phyloP scores from a whole-genome alignment of 805 yeast genomes.

The Schwanniomyces sp. region DNA sequence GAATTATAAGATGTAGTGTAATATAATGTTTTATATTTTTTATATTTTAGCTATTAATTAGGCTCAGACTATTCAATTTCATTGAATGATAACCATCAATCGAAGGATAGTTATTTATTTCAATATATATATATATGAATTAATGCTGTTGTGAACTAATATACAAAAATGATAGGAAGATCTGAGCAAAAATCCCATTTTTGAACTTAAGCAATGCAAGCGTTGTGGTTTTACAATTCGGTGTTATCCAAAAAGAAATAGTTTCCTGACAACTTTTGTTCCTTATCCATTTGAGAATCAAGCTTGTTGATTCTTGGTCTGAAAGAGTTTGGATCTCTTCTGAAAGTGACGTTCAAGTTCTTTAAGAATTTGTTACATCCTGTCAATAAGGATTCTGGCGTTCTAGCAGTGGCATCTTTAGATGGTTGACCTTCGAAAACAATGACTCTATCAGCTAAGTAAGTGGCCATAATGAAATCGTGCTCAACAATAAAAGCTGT shows the following conservation, averaged over 20 bases:
- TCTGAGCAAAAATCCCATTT: background rate
- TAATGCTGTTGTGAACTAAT: conserved; percentile 2
- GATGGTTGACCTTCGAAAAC: conserved; percentile 97
- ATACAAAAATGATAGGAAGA: background rate
- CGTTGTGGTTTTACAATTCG: conserved; percentile 27
- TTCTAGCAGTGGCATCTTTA: conserved; percentile 74
- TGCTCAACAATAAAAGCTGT: conserved; percentile 99
- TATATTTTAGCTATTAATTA: background rate
- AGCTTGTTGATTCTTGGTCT: conserved; percentile 98
- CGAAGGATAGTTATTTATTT: background rate
- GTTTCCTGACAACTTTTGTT: conserved; percentile 89
- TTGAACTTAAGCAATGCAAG: background rate
- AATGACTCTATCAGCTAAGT: conserved; percentile 97
- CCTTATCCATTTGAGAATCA: conserved; percentile 98
- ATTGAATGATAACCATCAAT: background rate
- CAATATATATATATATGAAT: background rate
- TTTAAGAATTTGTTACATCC: conserved; percentile 97
- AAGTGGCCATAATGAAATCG: conserved; percentile 99
- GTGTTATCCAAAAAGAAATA: conserved; percentile 89
- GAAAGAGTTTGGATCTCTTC: conserved; percentile 98
- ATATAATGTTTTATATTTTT: background rate
- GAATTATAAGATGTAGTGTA: too few relatives aligned
- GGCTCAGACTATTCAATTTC: background rate
- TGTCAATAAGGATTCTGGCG: conserved; percentile 90
- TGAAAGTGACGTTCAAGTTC: conserved; percentile 95